Evolutionary conservation across 2,329 filamentous ascomycete genomes (phyloP).

Genomic region (Colletotrichum phormii): DNA sequence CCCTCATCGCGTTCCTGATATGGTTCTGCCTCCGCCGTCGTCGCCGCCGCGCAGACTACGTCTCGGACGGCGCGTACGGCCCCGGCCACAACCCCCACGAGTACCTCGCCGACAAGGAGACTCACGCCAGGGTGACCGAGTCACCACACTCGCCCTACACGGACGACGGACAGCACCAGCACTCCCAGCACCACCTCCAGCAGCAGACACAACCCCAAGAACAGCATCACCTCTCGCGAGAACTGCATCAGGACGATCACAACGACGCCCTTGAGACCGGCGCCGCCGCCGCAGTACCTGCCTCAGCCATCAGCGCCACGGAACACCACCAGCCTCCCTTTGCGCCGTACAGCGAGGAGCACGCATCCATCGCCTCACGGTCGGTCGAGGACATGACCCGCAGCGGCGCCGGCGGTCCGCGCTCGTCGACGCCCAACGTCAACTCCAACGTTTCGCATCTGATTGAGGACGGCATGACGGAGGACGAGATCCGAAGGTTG

Average conservation of each 20-base stretch:
- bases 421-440: conserved; percentile 38
- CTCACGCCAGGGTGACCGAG: conserved; percentile 49
- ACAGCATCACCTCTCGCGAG: conserved; percentile 3
- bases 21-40: conserved; percentile 59
- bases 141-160: conserved; percentile 57
- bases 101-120: conserved; percentile 61
- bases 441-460: conserved; percentile 60
- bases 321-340: conserved; percentile 13
- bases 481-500: conserved; percentile 64
- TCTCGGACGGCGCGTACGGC: conserved; percentile 43
- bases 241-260: not conserved
- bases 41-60: conserved; percentile 41
- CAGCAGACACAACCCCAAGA: conserved; percentile 33
- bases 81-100: conserved; percentile 44
- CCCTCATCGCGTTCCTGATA: conserved; percentile 51
- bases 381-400: conserved; percentile 19
- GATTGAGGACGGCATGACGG: conserved; percentile 71
- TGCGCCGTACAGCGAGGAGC: conserved; percentile 22
- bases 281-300: conserved; percentile 1
- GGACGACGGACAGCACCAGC: conserved; percentile 49
- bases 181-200: not conserved
- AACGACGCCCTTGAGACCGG: not conserved
- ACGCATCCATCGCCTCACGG: conserved; percentile 8
- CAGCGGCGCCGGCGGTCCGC: conserved; percentile 6
- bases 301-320: not conserved